phyloP scores from a whole-genome alignment of 2,329 filamentous ascomycete species.

The Diaporthe vexans region DNA sequence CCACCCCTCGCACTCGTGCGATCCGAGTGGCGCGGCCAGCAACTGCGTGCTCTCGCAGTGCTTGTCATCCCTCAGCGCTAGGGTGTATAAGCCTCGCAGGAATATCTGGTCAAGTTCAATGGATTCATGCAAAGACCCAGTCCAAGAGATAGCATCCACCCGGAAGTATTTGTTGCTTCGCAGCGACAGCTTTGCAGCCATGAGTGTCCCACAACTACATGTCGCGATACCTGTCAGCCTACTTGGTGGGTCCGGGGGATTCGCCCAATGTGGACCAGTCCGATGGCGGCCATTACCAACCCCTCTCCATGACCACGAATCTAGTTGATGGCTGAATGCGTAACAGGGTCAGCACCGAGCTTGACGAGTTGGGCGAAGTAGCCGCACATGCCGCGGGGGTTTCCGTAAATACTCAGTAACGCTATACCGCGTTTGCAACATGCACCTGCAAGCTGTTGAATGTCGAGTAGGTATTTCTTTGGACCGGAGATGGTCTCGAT shows the following conservation, averaged over 20 bases:
- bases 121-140: constrained; percentile 71
- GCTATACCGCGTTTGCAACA: constrained; percentile 60
- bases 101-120: constrained; percentile 62
- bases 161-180: constrained; percentile 70
- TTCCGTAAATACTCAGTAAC: constrained; percentile 63
- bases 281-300: constrained; percentile 77
- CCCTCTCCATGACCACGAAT: constrained; percentile 80
- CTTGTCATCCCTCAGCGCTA: background rate
- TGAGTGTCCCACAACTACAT: constrained; percentile 81
- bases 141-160: too few species aligned
- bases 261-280: constrained; percentile 78
- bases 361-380: constrained; percentile 76
- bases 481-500: constrained; percentile 51
- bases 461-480: constrained; percentile 69
- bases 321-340: constrained; percentile 81
- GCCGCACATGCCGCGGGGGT: constrained; percentile 80
- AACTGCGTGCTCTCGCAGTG: background rate
- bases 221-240: constrained; percentile 77
- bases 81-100: background rate
- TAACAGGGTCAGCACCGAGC: constrained; percentile 79
- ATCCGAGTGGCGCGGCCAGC: background rate
- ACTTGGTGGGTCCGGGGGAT: constrained; percentile 80
- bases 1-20: background rate
- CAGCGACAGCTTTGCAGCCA: constrained; percentile 45
- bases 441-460: constrained; percentile 74